Percentiles rank a stretch among this genome's conserved stretches.
Conservation (phyloP, 306 rosid species). For the Glycine soja region DNA sequence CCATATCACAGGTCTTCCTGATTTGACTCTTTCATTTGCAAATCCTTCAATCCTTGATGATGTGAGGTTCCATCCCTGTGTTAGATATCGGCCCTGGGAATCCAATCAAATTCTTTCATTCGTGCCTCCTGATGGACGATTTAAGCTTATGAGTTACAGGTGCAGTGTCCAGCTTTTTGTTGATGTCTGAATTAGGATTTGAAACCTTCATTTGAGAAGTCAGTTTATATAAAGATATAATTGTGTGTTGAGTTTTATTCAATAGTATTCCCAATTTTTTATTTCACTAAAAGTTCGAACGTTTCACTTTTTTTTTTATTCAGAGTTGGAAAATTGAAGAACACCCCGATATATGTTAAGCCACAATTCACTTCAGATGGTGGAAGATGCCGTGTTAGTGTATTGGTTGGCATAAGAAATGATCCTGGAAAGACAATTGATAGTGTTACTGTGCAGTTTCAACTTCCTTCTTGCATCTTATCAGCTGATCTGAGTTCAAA, state of each 20-base stretch:
- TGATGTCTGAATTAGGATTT: slow-evolving; percentile 36
- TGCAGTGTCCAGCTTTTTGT: slow-evolving; percentile 37
- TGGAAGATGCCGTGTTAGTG: slow-evolving; percentile 76
- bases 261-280: not conserved
- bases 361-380: slow-evolving; percentile 87
- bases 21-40: slow-evolving; percentile 83
- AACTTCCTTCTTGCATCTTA: slow-evolving; percentile 78
- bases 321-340: slow-evolving; percentile 92
- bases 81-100: slow-evolving; percentile 92
- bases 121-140: slow-evolving; percentile 97
- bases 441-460: slow-evolving; percentile 72
- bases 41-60: slow-evolving; percentile 89
- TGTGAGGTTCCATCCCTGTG: slow-evolving; percentile 94
- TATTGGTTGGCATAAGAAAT: slow-evolving; percentile 82
- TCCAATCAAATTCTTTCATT: slow-evolving; percentile 87
- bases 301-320: slow-evolving; percentile 31
- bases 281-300: slow-evolving; percentile 27
- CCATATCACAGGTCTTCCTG: slow-evolving; percentile 91
- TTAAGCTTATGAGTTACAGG: slow-evolving; percentile 97
- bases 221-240: slow-evolving; percentile 24
- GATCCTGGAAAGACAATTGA: slow-evolving; percentile 92
- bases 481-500: slow-evolving; percentile 84
- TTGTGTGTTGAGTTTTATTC: slow-evolving; percentile 1
- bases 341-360: slow-evolving; percentile 86
- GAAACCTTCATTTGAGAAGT: slow-evolving; percentile 12